phyloP scores from a whole-genome alignment of 306 rosid species.

The Prunus davidiana region DNA sequence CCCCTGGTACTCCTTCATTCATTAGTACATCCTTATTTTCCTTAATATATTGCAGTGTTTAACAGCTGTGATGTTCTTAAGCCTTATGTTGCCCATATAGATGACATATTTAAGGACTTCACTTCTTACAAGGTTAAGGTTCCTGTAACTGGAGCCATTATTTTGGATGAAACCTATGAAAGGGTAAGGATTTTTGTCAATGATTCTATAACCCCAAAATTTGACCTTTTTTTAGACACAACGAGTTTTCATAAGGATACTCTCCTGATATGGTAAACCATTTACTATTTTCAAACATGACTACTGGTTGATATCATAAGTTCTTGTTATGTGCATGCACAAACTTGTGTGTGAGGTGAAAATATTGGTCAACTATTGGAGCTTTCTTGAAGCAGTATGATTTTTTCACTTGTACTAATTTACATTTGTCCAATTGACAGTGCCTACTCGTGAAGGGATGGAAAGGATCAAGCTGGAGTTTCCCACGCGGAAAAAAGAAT shows the following conservation, averaged over 20 bases:
- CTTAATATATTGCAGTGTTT: conserved; percentile 73
- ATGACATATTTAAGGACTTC: conserved; percentile 94
- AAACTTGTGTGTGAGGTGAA: too few relatives aligned
- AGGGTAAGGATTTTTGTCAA: conserved; percentile 57
- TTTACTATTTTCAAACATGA: not conserved
- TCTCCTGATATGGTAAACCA: not conserved
- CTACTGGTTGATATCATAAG: not conserved
- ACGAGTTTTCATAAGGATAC: not conserved
- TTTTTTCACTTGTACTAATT: not conserved
- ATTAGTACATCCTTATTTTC: conserved; percentile 29
- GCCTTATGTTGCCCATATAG: conserved; percentile 94
- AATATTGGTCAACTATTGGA: not conserved
- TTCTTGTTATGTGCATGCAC: too few relatives aligned
- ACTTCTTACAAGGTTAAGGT: conserved; percentile 96
- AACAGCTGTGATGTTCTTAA: conserved; percentile 89
- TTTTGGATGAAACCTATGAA: conserved; percentile 91
- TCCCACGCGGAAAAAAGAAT: conserved; percentile 96
- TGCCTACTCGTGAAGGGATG: conserved; percentile 97
- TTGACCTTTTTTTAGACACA: not conserved
- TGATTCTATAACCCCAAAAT: not conserved
- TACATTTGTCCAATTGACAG: conserved; percentile 44
- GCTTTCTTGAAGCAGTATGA: conserved; percentile 9
- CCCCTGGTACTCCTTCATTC: not conserved
- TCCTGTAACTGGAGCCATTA: conserved; percentile 96
- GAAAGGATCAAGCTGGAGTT: conserved; percentile 99